Evolutionary conservation across 176 grass and related monocot genomes (phyloP).

Genomic region (Triticum urartu): DNA sequence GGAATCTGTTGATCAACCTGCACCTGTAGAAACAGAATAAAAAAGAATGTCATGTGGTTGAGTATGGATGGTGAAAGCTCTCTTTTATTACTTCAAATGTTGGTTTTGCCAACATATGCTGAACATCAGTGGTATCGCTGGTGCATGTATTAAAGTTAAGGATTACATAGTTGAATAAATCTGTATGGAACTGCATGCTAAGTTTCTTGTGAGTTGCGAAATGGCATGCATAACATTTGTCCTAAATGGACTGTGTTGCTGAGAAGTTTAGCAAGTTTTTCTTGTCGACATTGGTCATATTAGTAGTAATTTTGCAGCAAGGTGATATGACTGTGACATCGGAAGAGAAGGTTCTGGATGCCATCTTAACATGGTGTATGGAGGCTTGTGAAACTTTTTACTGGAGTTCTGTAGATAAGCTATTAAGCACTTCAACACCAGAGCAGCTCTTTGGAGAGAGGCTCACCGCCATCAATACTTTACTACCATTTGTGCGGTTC

Average conservation of each 20-base stretch:
- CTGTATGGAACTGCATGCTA: not conserved
- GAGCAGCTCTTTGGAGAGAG: slow-evolving; percentile 74
- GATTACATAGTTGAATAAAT: slow-evolving; percentile 14
- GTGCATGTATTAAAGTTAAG: slow-evolving; percentile 20
- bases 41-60: not conserved
- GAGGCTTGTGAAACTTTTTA: slow-evolving; percentile 52
- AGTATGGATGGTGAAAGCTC: not conserved
- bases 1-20: slow-evolving; percentile 9
- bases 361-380: slow-evolving; percentile 84
- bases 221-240: not conserved
- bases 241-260: not conserved
- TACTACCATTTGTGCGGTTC: slow-evolving; percentile 83
- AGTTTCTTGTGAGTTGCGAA: not conserved
- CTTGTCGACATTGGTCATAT: slow-evolving; percentile 23
- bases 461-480: slow-evolving; percentile 43
- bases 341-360: slow-evolving; percentile 94
- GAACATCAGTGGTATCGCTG: not conserved
- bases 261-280: slow-evolving; percentile 1
- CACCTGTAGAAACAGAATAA: not conserved
- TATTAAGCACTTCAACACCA: slow-evolving; percentile 59
- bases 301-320: slow-evolving; percentile 70
- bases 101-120: slow-evolving; percentile 8
- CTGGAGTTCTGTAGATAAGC: slow-evolving; percentile 68
- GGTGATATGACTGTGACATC: slow-evolving; percentile 92
- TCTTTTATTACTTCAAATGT: not conserved